Percentiles rank a stretch among this genome's conserved stretches.
phyloP scores from a whole-genome alignment of 2,329 filamentous ascomycete species.

The Apiospora arundinis region DNA sequence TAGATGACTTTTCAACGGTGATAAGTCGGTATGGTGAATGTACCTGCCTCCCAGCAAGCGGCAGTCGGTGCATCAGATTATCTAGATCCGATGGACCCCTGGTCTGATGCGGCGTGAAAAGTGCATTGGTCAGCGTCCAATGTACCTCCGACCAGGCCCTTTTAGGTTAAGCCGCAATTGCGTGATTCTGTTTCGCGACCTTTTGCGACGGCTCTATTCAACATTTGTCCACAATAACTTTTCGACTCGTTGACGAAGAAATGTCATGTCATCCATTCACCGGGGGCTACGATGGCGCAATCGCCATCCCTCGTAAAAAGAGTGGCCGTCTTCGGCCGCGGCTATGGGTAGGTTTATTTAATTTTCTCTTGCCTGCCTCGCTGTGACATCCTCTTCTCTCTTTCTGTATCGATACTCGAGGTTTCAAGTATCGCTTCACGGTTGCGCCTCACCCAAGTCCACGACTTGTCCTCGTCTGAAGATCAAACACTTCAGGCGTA shows the following conservation, averaged over 20 bases:
- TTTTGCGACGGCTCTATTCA: slow-evolving; percentile 19
- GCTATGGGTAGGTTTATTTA: not conserved
- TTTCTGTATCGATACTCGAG: slow-evolving; percentile 3
- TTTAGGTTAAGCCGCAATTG: slow-evolving; percentile 19
- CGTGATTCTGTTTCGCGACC: slow-evolving; percentile 20
- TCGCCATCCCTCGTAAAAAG: not conserved
- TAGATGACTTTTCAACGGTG: not conserved
- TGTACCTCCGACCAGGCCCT: not conserved
- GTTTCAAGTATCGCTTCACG: slow-evolving; percentile 12
- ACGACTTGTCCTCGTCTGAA: slow-evolving; percentile 5
- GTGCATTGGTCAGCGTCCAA: not conserved
- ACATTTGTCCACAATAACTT: slow-evolving; percentile 13
- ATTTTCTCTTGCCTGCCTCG: not conserved
- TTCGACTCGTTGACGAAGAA: not conserved
- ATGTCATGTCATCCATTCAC: slow-evolving; percentile 15
- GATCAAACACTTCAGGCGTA: not conserved
- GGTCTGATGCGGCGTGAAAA: not conserved
- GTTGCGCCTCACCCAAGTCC: slow-evolving; percentile 8
- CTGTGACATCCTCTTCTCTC: not conserved
- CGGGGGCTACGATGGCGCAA: slow-evolving; percentile 19
- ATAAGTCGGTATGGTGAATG: not conserved
- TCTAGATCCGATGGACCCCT: slow-evolving; percentile 14
- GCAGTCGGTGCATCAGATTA: slow-evolving; percentile 19
- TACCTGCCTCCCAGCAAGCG: not conserved
- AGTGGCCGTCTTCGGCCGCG: slow-evolving; percentile 17